These are phyloP conservation scores for Eucalyptus decipiens DNA, from an alignment of 345 rosid genomes.

Conservation along the genomic window DNA sequence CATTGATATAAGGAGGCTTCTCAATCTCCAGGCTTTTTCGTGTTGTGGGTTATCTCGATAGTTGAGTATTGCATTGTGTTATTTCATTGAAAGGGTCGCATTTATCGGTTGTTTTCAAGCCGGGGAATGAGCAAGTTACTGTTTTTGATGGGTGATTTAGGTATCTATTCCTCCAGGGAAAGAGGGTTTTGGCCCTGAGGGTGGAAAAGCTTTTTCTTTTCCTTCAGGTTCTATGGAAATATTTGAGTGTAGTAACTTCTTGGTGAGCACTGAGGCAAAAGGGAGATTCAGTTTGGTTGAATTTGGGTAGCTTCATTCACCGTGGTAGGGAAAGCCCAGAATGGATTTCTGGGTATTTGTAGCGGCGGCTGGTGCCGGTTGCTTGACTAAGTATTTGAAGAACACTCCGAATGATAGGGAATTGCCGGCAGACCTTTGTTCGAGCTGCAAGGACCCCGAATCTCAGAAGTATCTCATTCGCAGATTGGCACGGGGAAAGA, in stretches of 20 bases:
- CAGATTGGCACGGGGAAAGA: slow-evolving; percentile 10
- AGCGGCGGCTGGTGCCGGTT: slow-evolving; percentile 80
- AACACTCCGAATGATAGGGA: slow-evolving; percentile 17
- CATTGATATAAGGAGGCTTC: not conserved
- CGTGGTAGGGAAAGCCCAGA: not conserved
- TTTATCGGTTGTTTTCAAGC: not conserved
- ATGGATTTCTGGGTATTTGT: slow-evolving; percentile 78
- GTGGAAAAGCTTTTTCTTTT: not conserved
- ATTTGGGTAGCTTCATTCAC: slow-evolving; percentile 4
- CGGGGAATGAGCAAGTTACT: not conserved
- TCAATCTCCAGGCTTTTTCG: not conserved
- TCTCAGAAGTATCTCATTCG: slow-evolving; percentile 1
- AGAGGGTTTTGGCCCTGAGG: not conserved
- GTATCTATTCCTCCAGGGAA: not conserved
- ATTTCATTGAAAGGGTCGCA: not conserved
- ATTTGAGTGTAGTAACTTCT: not conserved
- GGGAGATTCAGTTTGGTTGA: not conserved
- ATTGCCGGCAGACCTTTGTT: slow-evolving; percentile 1
- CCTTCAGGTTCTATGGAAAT: not conserved
- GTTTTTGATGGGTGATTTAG: not conserved
- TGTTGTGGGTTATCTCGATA: not conserved
- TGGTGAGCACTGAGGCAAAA: not conserved
- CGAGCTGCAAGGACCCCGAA: slow-evolving; percentile 12
- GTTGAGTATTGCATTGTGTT: not conserved
- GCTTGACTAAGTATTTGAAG: slow-evolving; percentile 40